Percentiles rank a stretch among this genome's conserved stretches.
These are phyloP conservation scores for Maudiozyma saulgeensis DNA, from an alignment of 805 yeast genomes.

Conservation along the genomic window DNA sequence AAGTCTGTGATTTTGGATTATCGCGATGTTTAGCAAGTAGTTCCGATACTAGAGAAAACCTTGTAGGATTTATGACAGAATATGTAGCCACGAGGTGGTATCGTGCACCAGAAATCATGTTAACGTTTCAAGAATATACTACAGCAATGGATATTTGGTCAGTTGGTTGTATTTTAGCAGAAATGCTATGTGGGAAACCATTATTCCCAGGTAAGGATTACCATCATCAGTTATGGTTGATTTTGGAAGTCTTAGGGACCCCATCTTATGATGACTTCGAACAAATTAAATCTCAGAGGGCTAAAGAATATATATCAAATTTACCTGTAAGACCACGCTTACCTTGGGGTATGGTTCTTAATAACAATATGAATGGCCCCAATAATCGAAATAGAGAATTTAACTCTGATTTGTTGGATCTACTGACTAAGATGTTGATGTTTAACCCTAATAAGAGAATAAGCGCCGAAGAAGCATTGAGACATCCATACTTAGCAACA, in stretches of 20 bases:
- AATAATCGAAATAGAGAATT: conserved; percentile 3
- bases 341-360: conserved; percentile 31
- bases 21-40: conserved; percentile 44
- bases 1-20: conserved; percentile 71
- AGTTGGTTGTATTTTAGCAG: conserved; percentile 70
- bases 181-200: conserved; percentile 52
- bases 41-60: conserved; percentile 34
- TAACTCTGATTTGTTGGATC: conserved; percentile 45
- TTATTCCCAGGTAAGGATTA: conserved; percentile 71
- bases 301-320: conserved; percentile 65
- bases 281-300: conserved; percentile 63
- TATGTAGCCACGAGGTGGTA: conserved; percentile 84
- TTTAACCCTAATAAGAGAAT: conserved; percentile 70
- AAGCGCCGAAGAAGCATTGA: conserved; percentile 62
- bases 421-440: conserved; percentile 57
- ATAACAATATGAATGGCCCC: conserved; percentile 6
- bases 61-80: conserved; percentile 56
- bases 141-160: conserved; percentile 77
- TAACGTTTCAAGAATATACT: conserved; percentile 60
- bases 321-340: conserved; percentile 53
- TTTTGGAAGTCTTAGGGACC: conserved; percentile 61
- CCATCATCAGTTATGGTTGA: conserved; percentile 55
- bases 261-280: conserved; percentile 66
- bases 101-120: conserved; percentile 77
- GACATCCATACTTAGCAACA: conserved; percentile 59